Base-by-base conservation (phyloP, 169 alveolate species). In the Plasmodium billcollinsi region DNA sequence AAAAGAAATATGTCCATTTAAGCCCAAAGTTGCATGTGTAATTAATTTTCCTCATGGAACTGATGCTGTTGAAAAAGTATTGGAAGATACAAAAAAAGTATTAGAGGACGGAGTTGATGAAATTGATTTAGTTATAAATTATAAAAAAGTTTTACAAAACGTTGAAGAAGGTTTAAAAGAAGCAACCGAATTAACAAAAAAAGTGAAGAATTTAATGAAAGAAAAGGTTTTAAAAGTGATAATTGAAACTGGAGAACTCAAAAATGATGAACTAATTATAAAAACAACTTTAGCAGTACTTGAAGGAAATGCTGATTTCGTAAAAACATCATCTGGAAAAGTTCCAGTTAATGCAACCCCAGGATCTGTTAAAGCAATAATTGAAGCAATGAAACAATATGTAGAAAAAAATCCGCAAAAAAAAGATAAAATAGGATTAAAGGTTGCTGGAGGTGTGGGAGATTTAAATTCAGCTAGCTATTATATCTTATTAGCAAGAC, bases 321-420 rank as follows among this genome's bases (percentile, higher is more conserved):
- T 93, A 14, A 93, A 93, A 63, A 93, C 95, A 18, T 90, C 95
- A 2, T 90, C 95, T 8, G 95, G 95, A 12, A 93, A 93, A 71
- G 92, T 73, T 50, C 12, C 54, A 49, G 73, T 93, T 5, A 76
- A 92, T 73, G 95, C 92, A 54, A 93, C 95, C 2, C 86, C 90
- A 12, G 29, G 29, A 20, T 24, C 94, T 15, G 94, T 33, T 67
- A 47, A 66, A 49, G 14, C 59, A 5, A 83, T 93, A 62, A 59
- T 91, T 15, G 47, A 49, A 14, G 95, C 92, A 21, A 56, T 90
- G 39, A 75, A 73, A 52, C 73, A 39, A 8, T 24, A 52, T 47
- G 15, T 76, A 69, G 63, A 56, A 20, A 49, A 80, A 20, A 1
- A 66, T 56, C 76, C 75, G 1, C 54, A 92, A 18, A 71, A 73